Base-by-base conservation (phyloP, 2,329 filamentous ascomycete genomes). In the Colletotrichum falcatum region DNA sequence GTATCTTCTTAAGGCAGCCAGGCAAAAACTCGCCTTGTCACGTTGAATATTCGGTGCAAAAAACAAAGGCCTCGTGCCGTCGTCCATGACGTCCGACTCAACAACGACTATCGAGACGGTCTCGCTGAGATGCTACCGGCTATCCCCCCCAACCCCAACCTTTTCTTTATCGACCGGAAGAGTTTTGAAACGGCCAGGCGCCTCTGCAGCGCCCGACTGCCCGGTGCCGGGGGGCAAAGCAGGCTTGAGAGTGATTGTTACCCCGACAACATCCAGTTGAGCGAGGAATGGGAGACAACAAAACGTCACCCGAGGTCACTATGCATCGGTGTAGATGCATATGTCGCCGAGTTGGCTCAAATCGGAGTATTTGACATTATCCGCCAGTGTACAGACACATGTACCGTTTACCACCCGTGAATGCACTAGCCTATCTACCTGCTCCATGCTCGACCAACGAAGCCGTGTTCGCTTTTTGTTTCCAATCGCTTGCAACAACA, bases 401-500 rank as follows among this genome's bases (percentile, higher is more conserved):
- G 65, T 71, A 44, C 68, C 59, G 68, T 71, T 71, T 71, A 63
- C 65, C 68, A 68, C 68, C 37, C 16, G 68, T 62, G 65, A 35
- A 48, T 71, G 68, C 56, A 71, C 65, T 53, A 39, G 59, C 26
- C 53, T 54, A 59, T 48, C 51, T 66, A 59, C 18, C 51, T 66
- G 54, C 18, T 51, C 37, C 33, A n/a, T 12, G n/a, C 26, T 7
- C 33, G 28, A 51, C 3, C n/a, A 46, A 53, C 35, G 4, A 54
- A 11, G 11, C 33, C 33, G 55, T 30, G 37, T 54, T 35, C 59
- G 68, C 59, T 71, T 68, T 71, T 67, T 63, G 35, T 44, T 49
- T 54, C 65, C 58, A 59, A 48, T 42, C 59, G 28, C 48, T 26
- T 55, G 26, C 16, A 18, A 49, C 28, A 58, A 58, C 33, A 9